Evolutionary conservation across 345 rosid genomes (phyloP), one percentile per base, ranked within the genome.

Genomic region (Stellera chamaejasme): DNA sequence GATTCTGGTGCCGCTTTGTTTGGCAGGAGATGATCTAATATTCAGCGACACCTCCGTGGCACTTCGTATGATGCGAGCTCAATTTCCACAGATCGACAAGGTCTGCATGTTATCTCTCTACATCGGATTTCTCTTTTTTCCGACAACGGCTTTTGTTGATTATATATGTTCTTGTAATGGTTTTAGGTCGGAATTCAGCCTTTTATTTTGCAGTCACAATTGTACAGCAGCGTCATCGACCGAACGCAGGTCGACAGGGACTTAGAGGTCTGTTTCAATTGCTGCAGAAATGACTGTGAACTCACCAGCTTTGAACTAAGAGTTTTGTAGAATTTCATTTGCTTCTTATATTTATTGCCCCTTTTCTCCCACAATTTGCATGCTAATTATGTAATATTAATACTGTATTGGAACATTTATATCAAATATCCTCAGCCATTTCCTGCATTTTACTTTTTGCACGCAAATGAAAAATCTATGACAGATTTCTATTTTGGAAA

Each of bases 191-290:
- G 85, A 15, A 60, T 84, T 66, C 87, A 70, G 64, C 96, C 97
- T 8, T 87, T 93, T 62, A 68, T 89, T 69, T 71, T 89, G 61
- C 89, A 79, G 66, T 93, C 99, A 26, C 99, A 89, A 54, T 52
- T 84, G 55, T 89, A 93, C 65, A 89, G 95, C 80, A 81, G 90
- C 43, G 87, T 93, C 28, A 76, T 62, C 59, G 87, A 87, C 70
- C 80, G 96, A 71, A 89, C 94, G 19, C 90, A 78, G 68, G 94
- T 89, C 39, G 99, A 89, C 63, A 75, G 94, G 66, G 94, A 93
- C 67, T 61, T 89, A 39, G 99, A 89, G 86, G 99, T 82, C 44
- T 43, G 60, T 5, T 54, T 61, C 42, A 61, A 50, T 48, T 50
- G 43, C 50, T 53, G 9, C 39, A 32, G 5, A 1, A 32, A 32